Base-by-base conservation (phyloP, 331 rosid species). In the Arachis monticola region DNA sequence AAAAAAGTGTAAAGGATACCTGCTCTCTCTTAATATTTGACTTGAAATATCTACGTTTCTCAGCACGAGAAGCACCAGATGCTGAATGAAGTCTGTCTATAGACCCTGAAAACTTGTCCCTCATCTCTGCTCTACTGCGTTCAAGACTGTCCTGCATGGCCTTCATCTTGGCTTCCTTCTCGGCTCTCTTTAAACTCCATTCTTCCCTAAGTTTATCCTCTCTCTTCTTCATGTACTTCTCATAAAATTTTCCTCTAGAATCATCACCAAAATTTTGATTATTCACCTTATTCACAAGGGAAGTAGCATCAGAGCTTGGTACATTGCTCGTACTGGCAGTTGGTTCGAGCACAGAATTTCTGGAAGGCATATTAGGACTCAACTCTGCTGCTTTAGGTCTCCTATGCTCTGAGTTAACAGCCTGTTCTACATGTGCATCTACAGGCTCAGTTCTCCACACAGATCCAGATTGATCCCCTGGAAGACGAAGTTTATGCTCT, bases 91-190 rank as follows among this genome's bases (percentile, higher is more conserved):
- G 88, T 52, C 82, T 85, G 80, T 83, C 88, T 4, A 68, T 80
- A 67, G 88, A 86, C 51, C 83, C 94, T 51, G 96, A 88, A 86
- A 96, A 90, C 84, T 87, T 96, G 64, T 87, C 84, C 77, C 77
- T 85, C 96, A 96, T 89, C 83, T 90, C 99, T 70, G 89, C 91
- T 76, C 78, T 86, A 74, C 98, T 88, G 81, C 59, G 77, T 74
- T 96, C 98, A 73, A 96, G 97, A 84, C 87, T 96, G 76, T 90
- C 98, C 73, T 92, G 90, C 96, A 96, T 85, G 64, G 96, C 92
- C 90, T 84, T 90, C 90, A 96, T 83, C 93, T 90, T 90, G 67
- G 96, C 99, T 87, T 92, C 97, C 80, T 90, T 96, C 88, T 88
- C 97, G 69, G 83, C 88, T 82, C 96, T 79, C n/a, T 87, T 92